phyloP scores from a whole-genome alignment of 192 early-diverging fungal genomes.

The Umbelopsis sp. region DNA sequence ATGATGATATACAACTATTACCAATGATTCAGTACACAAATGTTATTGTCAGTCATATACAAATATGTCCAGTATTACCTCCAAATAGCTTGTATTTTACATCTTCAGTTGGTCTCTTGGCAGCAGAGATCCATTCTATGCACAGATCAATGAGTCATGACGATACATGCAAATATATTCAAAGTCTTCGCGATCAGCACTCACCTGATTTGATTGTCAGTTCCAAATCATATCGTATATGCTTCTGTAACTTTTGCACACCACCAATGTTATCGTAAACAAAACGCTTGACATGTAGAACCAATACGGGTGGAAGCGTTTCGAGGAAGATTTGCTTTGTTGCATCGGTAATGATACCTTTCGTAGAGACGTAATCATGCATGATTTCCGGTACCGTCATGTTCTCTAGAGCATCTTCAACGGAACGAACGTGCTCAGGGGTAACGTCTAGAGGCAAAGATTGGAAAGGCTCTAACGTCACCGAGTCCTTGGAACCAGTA shows the following conservation, averaged over 20 bases:
- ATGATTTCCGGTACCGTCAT: slow-evolving; percentile 78
- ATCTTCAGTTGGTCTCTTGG: slow-evolving; percentile 41
- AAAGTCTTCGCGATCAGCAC: not conserved
- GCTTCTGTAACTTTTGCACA: slow-evolving; percentile 86
- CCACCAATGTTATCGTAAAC: slow-evolving; percentile 75
- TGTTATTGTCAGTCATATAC: not conserved
- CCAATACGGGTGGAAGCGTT: slow-evolving; percentile 82
- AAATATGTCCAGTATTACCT: slow-evolving; percentile 29
- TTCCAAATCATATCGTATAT: slow-evolving; percentile 67
- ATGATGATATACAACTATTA: slow-evolving; percentile 92
- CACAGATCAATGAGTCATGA: slow-evolving; percentile 4
- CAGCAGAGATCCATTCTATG: slow-evolving; percentile 63
- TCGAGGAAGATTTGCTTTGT: slow-evolving; percentile 89
- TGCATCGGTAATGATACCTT: slow-evolving; percentile 51
- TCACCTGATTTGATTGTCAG: slow-evolving; percentile 68
- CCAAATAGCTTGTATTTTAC: slow-evolving; percentile 76
- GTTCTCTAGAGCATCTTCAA: slow-evolving; percentile 86
- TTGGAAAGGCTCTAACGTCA: slow-evolving; percentile 87
- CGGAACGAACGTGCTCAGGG: slow-evolving; percentile 65
- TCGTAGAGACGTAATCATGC: slow-evolving; percentile 73
- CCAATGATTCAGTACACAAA: not conserved
- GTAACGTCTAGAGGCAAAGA: slow-evolving; percentile 87
- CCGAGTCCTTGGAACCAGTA: slow-evolving; percentile 74
- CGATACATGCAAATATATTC: not conserved
- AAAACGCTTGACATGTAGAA: slow-evolving; percentile 95